Base-by-base conservation (phyloP, 2,329 filamentous ascomycete genomes). In the Fusarium sp. region DNA sequence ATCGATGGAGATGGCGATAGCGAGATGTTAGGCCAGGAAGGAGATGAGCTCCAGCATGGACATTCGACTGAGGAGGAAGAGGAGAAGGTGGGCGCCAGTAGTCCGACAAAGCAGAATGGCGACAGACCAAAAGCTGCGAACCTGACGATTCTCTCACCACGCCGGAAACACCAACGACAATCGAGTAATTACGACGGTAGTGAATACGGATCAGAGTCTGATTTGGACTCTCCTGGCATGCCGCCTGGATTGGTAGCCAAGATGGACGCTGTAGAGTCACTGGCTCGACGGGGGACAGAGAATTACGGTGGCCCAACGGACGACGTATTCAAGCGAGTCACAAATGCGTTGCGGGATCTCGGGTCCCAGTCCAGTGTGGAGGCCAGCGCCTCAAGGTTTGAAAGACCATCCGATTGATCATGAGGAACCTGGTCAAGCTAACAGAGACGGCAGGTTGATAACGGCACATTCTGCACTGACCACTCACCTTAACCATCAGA, bases 401-500 rank as follows among this genome's bases (percentile, higher is more conserved):
- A 65, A 49, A 23, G 10, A 57, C n/a, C 23, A 31, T 23, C 20
- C 33, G 4, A 23, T 16, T 44, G 23, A 34, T 31, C 27, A 38
- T 23, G 27, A 16, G 36, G 60, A 31, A 11, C 51, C 40, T 20
- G 4, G 16, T 27, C 23, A 40, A 16, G n/a, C 70, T 76, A 62
- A 76, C 64, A 36, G 18, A 34, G 6, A 31, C 36, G 36, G n/a
- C 73, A 93, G 91, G 75, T 82, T 93, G 68, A 91, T 92, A 76
- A 93, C 91, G 44, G 89, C 91, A 33, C 90, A 93, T 77, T 88
- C 90, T 27, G 90, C 91, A 13, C 82, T 93, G 53, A 89, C 91
- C 50, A 91, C 91, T 18, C 91, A 96, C 75, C 83, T 95, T 46
- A 84, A 85, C 13, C 89, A 93, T 78, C 91, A 95, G 80, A 90